Conservation (phyloP, 225 moss, liverwort and hornwort species). For the Physcomitrellopsis africana region DNA sequence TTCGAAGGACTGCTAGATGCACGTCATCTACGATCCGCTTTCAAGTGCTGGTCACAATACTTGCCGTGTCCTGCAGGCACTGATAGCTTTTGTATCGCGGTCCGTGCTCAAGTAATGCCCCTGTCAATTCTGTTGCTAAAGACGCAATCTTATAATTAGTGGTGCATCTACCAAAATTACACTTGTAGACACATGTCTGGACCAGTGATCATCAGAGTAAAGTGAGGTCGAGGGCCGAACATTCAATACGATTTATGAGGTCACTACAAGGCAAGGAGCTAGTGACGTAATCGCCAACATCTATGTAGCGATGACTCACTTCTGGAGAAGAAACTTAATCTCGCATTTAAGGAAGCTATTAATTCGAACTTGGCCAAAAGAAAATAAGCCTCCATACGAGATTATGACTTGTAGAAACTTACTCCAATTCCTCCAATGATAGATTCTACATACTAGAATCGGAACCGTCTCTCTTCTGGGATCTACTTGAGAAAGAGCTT, state of each 20-base stretch:
- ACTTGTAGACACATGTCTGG: neutral
- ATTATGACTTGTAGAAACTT: neutral
- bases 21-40: neutral
- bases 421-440: too few relatives aligned
- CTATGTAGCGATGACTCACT: neutral
- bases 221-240: neutral
- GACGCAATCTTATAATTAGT: neutral
- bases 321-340: neutral
- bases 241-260: neutral
- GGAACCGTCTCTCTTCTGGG: neutral
- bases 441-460: neutral
- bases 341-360: neutral
- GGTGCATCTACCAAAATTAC: neutral
- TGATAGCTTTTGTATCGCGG: slow-evolving; percentile 7
- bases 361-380: neutral
- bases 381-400: neutral
- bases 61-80: neutral
- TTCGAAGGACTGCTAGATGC: neutral
- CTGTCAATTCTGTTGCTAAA: slow-evolving; percentile 3
- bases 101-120: neutral
- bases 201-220: neutral
- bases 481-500: neutral
- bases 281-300: neutral
- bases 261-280: slow-evolving; percentile 2
- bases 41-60: neutral